Percentiles rank a stretch among this genome's conserved stretches.
phyloP scores from a whole-genome alignment of 192 early-diverging fungal genomes.

The Coemansia sp. region DNA sequence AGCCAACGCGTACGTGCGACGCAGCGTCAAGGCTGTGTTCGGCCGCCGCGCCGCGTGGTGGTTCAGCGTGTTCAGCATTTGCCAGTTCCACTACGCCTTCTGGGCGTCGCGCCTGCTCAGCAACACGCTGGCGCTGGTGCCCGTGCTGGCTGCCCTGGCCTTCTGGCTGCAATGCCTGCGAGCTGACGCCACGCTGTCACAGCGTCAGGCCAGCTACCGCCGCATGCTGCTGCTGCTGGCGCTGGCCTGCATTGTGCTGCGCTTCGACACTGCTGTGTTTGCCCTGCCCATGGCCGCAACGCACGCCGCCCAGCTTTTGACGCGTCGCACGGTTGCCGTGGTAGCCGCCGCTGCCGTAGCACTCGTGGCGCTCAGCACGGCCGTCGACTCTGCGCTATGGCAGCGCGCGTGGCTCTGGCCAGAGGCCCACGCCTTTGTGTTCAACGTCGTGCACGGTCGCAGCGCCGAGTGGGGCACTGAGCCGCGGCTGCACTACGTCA shows the following conservation, averaged over 20 bases:
- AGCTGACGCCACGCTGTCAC: not conserved
- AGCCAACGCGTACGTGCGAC: conserved; percentile 56
- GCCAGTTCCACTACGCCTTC: conserved; percentile 88
- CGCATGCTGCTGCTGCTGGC: conserved; percentile 28
- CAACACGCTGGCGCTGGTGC: conserved; percentile 79
- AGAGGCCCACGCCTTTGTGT: conserved; percentile 60
- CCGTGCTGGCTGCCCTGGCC: conserved; percentile 56
- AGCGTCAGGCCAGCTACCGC: conserved; percentile 9
- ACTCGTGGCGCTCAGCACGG: conserved; percentile 39
- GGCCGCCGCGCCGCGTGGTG: conserved; percentile 47
- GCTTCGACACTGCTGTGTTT: conserved; percentile 59
- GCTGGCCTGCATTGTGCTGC: conserved; percentile 55
- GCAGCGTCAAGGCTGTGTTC: conserved; percentile 56
- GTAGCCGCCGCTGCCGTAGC: not conserved
- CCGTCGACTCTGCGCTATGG: conserved; percentile 69
- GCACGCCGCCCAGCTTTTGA: conserved; percentile 10
- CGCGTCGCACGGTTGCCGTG: conserved; percentile 8
- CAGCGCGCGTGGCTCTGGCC: conserved; percentile 57
- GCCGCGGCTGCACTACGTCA: conserved; percentile 75
- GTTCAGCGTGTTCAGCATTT: conserved; percentile 55
- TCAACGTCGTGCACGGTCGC: conserved; percentile 59
- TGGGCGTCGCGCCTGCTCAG: conserved; percentile 86
- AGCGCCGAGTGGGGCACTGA: conserved; percentile 46
- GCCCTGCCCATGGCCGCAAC: conserved; percentile 47
- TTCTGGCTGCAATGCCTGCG: conserved; percentile 43